Evolutionary conservation across 129 eudicot genomes (phyloP).

Genomic region (Centaurea solstitialis): DNA sequence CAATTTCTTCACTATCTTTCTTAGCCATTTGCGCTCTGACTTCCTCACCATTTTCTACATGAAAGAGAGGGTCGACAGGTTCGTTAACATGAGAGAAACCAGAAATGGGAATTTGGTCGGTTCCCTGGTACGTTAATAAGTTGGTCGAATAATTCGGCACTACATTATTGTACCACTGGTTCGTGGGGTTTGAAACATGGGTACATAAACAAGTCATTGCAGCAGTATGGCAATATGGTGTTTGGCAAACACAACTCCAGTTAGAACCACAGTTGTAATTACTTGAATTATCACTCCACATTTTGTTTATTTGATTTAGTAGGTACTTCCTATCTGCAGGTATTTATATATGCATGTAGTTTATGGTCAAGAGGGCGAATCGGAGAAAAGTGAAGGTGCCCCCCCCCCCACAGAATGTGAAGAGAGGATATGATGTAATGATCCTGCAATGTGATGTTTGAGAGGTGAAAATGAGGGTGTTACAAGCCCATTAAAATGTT

Average conservation of each 20-base stretch:
- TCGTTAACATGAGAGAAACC: conserved; percentile 15
- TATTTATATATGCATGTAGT: conserved; percentile 26
- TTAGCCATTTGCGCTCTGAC: conserved; percentile 15
- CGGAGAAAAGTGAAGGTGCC: conserved; percentile 11
- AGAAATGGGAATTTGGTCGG: conserved; percentile 16
- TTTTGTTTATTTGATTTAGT: conserved; percentile 12
- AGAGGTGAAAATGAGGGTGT: not conserved
- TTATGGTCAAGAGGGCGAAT: conserved; percentile 21
- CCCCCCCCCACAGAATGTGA: not conserved
- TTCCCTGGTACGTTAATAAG: conserved; percentile 4
- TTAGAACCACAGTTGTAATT: conserved; percentile 1
- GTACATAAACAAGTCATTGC: conserved; percentile 18
- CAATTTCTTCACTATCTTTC: conserved; percentile 9
- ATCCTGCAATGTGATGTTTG: not conserved
- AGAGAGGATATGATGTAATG: conserved; percentile 1
- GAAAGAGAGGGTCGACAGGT: conserved; percentile 10
- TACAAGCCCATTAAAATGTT: not conserved
- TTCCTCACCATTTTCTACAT: conserved; percentile 9
- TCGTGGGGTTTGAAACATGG: conserved; percentile 5
- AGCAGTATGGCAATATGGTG: conserved; percentile 6
- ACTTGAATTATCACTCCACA: conserved; percentile 23
- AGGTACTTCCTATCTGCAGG: conserved; percentile 12
- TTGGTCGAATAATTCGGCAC: not conserved
- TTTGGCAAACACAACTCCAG: conserved; percentile 9
- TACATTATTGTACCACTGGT: conserved; percentile 17